These are phyloP conservation scores for Ascodesmis nigricans DNA, from an alignment of 495 filamentous ascomycete genomes.

Conservation along the genomic window DNA sequence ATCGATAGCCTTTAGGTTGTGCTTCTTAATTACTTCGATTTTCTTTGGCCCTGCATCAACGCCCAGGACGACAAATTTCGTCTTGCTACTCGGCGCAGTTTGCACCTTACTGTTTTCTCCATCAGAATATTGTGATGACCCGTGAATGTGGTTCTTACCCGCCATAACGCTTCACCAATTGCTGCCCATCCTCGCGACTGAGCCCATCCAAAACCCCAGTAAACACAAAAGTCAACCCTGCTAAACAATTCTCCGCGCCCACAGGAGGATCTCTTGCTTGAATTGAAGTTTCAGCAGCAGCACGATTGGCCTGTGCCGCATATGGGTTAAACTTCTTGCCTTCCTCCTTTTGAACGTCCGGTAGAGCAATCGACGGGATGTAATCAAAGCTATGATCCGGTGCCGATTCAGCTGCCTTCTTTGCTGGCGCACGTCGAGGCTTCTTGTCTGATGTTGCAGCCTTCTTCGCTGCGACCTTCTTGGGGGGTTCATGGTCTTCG, in stretches of 20 bases:
- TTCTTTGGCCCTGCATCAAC: slow-evolving; percentile 85
- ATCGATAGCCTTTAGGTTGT: slow-evolving; percentile 70
- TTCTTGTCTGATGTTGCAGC: slow-evolving; percentile 29
- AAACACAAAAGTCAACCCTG: slow-evolving; percentile 92
- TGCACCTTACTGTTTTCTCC: slow-evolving; percentile 52
- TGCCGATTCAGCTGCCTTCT: too few species aligned
- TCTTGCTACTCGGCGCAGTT: slow-evolving; percentile 67
- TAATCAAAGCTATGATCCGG: too few species aligned
- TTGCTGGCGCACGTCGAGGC: slow-evolving; percentile 33
- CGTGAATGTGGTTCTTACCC: slow-evolving; percentile 71
- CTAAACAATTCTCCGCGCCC: slow-evolving; percentile 74
- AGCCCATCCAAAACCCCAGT: slow-evolving; percentile 65
- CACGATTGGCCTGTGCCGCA: too few species aligned
- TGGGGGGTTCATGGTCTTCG: slow-evolving; percentile 27
- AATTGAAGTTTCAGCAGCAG: too few species aligned
- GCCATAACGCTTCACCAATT: slow-evolving; percentile 74
- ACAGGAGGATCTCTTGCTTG: too few species aligned
- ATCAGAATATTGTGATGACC: too few species aligned
- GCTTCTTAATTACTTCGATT: slow-evolving; percentile 57
- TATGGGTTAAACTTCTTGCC: slow-evolving; percentile 55
- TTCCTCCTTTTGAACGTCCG: slow-evolving; percentile 27
- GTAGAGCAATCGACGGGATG: too few species aligned
- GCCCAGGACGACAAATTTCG: slow-evolving; percentile 79
- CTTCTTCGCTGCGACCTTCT: slow-evolving; percentile 29
- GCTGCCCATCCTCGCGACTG: slow-evolving; percentile 66